Evolutionary conservation across 768 basidiomycete species (phyloP).

Genomic region (Coprinellus aureogranulatus): DNA sequence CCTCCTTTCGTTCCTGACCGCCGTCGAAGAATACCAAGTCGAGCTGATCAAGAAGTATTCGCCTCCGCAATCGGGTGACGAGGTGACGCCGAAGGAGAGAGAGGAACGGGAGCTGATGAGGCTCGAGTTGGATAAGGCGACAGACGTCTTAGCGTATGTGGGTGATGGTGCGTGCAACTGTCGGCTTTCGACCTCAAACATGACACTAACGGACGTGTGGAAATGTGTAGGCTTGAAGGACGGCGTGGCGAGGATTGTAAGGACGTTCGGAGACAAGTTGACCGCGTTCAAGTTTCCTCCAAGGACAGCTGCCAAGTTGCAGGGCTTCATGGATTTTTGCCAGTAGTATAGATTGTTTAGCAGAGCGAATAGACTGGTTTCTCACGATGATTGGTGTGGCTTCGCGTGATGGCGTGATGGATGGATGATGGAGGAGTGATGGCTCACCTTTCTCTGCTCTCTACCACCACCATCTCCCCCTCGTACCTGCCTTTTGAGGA

Average conservation of each 20-base stretch:
- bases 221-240: no score
- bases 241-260: conserved; percentile 60
- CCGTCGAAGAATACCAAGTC: conserved; percentile 61
- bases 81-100: conserved; percentile 31
- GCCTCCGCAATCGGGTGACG: background rate
- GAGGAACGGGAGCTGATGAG: conserved; percentile 35
- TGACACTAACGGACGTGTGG: no score
- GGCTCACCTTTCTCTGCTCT: no score
- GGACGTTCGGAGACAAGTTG: conserved; percentile 74
- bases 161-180: conserved; percentile 48
- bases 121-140: conserved; percentile 54
- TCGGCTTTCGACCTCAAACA: no score
- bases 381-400: no score
- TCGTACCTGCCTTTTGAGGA: no score
- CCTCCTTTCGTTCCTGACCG: conserved; percentile 61
- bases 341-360: background rate
- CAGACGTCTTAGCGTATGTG: conserved; percentile 51
- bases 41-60: conserved; percentile 36
- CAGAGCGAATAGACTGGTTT: no score
- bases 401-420: no score
- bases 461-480: no score
- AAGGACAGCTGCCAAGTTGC: conserved; percentile 62
- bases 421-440: no score
- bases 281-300: conserved; percentile 77
- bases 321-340: conserved; percentile 68